Conservation (phyloP, 1,284 basidiomycete genomes). For the Apiotrichum sp. region DNA sequence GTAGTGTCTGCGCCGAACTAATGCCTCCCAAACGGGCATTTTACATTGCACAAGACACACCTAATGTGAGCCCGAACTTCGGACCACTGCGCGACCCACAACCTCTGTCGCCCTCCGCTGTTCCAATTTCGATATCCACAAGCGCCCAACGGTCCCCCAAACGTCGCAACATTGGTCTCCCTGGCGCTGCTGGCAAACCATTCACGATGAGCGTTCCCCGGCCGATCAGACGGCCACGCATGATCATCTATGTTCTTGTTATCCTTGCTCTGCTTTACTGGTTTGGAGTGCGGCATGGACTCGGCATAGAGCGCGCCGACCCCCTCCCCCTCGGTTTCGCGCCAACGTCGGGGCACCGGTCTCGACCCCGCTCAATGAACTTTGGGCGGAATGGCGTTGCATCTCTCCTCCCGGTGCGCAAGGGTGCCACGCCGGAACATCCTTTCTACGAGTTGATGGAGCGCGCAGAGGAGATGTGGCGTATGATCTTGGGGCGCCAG, state of each 20-base stretch:
- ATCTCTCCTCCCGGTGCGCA: conserved; percentile 7
- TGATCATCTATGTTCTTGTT: conserved; percentile 42
- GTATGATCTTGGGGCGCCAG: conserved; percentile 37
- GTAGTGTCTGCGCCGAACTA: background rate
- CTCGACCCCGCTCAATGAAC: conserved; percentile 20
- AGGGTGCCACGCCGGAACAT: conserved; percentile 24
- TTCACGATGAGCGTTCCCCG: conserved; percentile 24
- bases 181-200: background rate
- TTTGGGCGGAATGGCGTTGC: conserved; percentile 16
- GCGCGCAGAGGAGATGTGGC: conserved; percentile 37
- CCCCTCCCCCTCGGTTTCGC: conserved; percentile 38
- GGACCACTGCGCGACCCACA: conserved; percentile 1
- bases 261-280: conserved; percentile 44
- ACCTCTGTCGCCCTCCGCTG: background rate
- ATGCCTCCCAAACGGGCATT: conserved; percentile 18
- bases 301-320: conserved; percentile 34
- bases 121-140: background rate
- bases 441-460: conserved; percentile 47
- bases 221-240: conserved; percentile 36
- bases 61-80: conserved; percentile 16
- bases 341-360: conserved; percentile 28
- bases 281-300: conserved; percentile 45
- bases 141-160: background rate
- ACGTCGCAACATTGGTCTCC: background rate
- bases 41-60: conserved; percentile 20